These are phyloP conservation scores for Malassezia equina DNA, from an alignment of 1,284 basidiomycete genomes.

Conservation along the genomic window DNA sequence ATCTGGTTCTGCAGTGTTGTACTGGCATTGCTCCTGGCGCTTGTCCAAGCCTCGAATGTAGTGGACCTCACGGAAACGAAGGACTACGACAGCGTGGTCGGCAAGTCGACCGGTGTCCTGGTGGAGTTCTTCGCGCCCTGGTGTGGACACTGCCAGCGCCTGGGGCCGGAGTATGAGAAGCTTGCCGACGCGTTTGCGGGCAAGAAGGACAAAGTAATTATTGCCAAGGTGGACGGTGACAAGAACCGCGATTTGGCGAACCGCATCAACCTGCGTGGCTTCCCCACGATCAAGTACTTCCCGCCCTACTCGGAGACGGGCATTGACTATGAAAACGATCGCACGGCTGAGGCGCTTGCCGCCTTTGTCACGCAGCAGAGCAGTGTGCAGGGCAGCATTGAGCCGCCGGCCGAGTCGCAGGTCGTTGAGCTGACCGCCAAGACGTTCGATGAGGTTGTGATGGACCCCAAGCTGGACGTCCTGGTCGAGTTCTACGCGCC, in stretches of 20 bases:
- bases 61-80: constrained; percentile 38
- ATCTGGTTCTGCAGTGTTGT: neutral
- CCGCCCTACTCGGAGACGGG: constrained; percentile 53
- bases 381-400: constrained; percentile 71
- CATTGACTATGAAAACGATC: constrained; percentile 65
- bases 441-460: constrained; percentile 66
- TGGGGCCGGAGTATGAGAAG: constrained; percentile 77
- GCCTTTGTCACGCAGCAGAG: constrained; percentile 65
- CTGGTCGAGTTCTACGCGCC: constrained; percentile 80
- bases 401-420: constrained; percentile 67
- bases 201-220: constrained; percentile 65
- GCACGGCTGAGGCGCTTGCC: constrained; percentile 68
- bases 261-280: constrained; percentile 68
- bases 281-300: constrained; percentile 89
- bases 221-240: constrained; percentile 89
- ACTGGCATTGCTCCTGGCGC: neutral
- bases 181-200: constrained; percentile 69
- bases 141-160: constrained; percentile 56
- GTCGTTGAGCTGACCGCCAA: constrained; percentile 61
- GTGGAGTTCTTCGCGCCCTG: constrained; percentile 46
- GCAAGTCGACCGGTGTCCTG: constrained; percentile 30
- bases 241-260: constrained; percentile 61
- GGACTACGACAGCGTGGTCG: constrained; percentile 33
- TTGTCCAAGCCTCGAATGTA: constrained; percentile 26
- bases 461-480: constrained; percentile 67